phyloP scores from a whole-genome alignment of 2,329 filamentous ascomycete species.

The Botrytis galanthina region DNA sequence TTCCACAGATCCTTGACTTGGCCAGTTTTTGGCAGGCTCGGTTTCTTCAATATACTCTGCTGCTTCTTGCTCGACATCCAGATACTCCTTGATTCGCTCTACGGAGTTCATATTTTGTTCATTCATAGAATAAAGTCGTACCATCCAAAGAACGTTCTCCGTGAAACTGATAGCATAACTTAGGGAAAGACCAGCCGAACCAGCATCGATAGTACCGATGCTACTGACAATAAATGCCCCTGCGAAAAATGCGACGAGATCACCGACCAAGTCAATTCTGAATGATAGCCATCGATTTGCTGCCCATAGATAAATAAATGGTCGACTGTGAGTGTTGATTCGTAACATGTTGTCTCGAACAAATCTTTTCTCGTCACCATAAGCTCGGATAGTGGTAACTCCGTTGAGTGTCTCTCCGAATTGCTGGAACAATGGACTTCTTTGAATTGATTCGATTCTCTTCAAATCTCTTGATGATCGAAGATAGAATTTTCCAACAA shows the following conservation, averaged over 20 bases:
- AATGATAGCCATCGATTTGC: slow-evolving; percentile 96
- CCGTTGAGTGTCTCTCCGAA: slow-evolving; percentile 94
- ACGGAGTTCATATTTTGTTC: slow-evolving; percentile 99
- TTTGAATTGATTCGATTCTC: slow-evolving; percentile 87
- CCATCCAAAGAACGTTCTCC: slow-evolving; percentile 95
- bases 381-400: slow-evolving; percentile 95
- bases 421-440: slow-evolving; percentile 94
- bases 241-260: slow-evolving; percentile 89
- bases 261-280: slow-evolving; percentile 85
- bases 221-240: slow-evolving; percentile 86
- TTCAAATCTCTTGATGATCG: slow-evolving; percentile 93
- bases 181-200: slow-evolving; percentile 87
- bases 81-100: slow-evolving; percentile 94
- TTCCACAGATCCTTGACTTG: slow-evolving; percentile 77
- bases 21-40: slow-evolving; percentile 79
- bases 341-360: slow-evolving; percentile 84
- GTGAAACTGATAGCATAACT: slow-evolving; percentile 97
- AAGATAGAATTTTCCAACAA: slow-evolving; percentile 85
- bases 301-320: slow-evolving; percentile 95
- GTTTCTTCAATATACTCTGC: slow-evolving; percentile 72
- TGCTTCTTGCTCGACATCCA: slow-evolving; percentile 94
- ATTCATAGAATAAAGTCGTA: slow-evolving; percentile 88
- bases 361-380: slow-evolving; percentile 90
- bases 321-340: slow-evolving; percentile 87
- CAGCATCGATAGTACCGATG: slow-evolving; percentile 80